phyloP scores from a whole-genome alignment of 2,329 filamentous ascomycete genomes.

The Verticillium dahliae region DNA sequence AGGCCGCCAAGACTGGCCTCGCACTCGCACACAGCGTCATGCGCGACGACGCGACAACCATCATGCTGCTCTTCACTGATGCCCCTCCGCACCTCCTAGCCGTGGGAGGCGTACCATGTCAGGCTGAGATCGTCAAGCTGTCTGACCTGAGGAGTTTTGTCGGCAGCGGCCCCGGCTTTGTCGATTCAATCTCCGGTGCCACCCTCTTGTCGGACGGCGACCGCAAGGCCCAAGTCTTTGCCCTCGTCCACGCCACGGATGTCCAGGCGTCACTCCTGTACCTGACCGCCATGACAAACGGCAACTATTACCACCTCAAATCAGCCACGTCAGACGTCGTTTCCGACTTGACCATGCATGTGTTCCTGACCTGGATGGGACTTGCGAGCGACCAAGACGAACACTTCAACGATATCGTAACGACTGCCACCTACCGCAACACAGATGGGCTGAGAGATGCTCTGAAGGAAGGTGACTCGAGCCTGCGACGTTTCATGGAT shows the following conservation, averaged over 20 bases:
- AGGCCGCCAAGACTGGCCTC: slow-evolving; percentile 42
- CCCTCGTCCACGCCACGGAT: slow-evolving; percentile 24
- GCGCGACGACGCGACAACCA: slow-evolving; percentile 38
- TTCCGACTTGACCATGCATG: slow-evolving; percentile 31
- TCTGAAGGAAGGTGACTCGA: slow-evolving; percentile 1
- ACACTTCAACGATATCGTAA: not conserved
- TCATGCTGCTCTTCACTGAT: slow-evolving; percentile 42
- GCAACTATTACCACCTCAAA: slow-evolving; percentile 28
- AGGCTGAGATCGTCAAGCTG: slow-evolving; percentile 6
- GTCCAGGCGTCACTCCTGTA: slow-evolving; percentile 29
- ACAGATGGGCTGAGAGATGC: not conserved
- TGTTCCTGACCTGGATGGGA: slow-evolving; percentile 38
- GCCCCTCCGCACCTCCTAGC: slow-evolving; percentile 36
- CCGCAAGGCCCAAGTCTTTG: slow-evolving; percentile 37
- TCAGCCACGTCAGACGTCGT: slow-evolving; percentile 17
- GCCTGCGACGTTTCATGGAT: slow-evolving; percentile 2
- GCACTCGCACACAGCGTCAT: slow-evolving; percentile 38
- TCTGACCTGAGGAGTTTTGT: slow-evolving; percentile 17
- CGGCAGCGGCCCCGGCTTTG: slow-evolving; percentile 25
- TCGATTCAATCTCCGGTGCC: slow-evolving; percentile 35
- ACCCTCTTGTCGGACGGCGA: slow-evolving; percentile 23
- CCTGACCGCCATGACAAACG: slow-evolving; percentile 33
- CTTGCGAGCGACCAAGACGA: slow-evolving; percentile 17
- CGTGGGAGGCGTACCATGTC: slow-evolving; percentile 19
- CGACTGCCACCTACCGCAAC: not conserved